Conservation (phyloP, 345 rosid genomes). For the Durio zibethinus region DNA sequence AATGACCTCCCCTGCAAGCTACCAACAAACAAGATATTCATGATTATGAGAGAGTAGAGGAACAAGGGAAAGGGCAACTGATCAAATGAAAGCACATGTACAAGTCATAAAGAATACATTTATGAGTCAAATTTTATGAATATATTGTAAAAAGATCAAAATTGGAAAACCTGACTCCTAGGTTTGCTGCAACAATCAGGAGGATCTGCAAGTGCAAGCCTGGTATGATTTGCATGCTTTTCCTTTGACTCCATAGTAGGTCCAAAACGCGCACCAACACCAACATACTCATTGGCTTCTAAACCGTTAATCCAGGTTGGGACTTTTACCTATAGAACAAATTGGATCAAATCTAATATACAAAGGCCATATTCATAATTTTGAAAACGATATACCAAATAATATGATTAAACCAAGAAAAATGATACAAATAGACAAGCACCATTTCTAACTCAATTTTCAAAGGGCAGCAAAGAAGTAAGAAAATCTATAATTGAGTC, state of each 20-base stretch:
- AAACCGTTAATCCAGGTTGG: constrained; percentile 54
- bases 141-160: background rate
- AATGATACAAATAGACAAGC: background rate
- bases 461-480: background rate
- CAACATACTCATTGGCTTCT: constrained; percentile 60
- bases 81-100: background rate
- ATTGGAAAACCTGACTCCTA: constrained; percentile 44
- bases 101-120: background rate
- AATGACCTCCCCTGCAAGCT: constrained; percentile 51
- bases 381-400: background rate
- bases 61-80: background rate
- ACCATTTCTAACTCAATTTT: constrained; percentile 2
- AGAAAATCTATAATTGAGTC: background rate
- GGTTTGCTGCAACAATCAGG: constrained; percentile 58
- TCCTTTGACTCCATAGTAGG: constrained; percentile 63
- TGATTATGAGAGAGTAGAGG: constrained; percentile 14
- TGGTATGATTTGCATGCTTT: constrained; percentile 51
- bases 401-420: background rate
- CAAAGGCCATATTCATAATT: constrained; percentile 1
- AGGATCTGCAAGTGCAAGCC: constrained; percentile 57
- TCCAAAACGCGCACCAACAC: constrained; percentile 82
- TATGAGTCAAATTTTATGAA: constrained; percentile 1
- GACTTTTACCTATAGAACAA: constrained; percentile 52
- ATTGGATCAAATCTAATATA: background rate
- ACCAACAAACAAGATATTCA: constrained; percentile 18